Conservation (phyloP, 2,329 filamentous ascomycete species). For the Colletotrichum tofieldiae region DNA sequence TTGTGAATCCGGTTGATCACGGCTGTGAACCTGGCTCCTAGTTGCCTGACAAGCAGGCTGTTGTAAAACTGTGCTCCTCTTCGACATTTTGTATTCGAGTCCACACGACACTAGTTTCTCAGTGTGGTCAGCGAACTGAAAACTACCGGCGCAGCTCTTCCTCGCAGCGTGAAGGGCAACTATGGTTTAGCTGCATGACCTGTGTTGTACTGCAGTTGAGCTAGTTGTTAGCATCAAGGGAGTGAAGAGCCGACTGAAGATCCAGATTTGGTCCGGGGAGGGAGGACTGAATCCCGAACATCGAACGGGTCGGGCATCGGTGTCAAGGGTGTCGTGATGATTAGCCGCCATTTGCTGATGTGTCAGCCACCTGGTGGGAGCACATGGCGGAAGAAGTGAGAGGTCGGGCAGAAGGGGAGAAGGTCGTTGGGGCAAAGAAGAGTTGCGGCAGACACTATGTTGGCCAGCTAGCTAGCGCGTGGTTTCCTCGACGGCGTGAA, state of each 20-base stretch:
- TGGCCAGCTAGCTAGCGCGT: conserved; percentile 1
- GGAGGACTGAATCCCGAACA: neutral
- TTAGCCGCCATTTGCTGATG: neutral
- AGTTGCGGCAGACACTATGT: neutral
- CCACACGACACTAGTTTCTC: conserved; percentile 6
- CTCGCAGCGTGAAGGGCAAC: conserved; percentile 7
- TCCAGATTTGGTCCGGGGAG: neutral
- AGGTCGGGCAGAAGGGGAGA: neutral
- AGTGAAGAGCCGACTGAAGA: neutral
- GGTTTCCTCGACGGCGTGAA: neutral
- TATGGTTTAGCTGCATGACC: conserved; percentile 31
- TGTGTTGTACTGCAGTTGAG: neutral
- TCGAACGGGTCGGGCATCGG: too few species aligned
- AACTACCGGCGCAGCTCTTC: conserved; percentile 18
- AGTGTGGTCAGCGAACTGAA: neutral
- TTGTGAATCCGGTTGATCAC: neutral
- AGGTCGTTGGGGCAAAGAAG: too few species aligned
- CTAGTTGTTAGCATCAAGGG: neutral
- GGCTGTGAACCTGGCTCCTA: neutral
- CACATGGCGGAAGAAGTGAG: neutral
- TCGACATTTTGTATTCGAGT: conserved; percentile 30
- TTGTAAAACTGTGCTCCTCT: conserved; percentile 14
- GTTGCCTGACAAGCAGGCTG: neutral
- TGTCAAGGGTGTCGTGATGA: neutral
- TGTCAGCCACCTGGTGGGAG: neutral